Evolutionary conservation across 441 rosid genomes (phyloP).

Genomic region (Pelargonium cotyledonis): DNA sequence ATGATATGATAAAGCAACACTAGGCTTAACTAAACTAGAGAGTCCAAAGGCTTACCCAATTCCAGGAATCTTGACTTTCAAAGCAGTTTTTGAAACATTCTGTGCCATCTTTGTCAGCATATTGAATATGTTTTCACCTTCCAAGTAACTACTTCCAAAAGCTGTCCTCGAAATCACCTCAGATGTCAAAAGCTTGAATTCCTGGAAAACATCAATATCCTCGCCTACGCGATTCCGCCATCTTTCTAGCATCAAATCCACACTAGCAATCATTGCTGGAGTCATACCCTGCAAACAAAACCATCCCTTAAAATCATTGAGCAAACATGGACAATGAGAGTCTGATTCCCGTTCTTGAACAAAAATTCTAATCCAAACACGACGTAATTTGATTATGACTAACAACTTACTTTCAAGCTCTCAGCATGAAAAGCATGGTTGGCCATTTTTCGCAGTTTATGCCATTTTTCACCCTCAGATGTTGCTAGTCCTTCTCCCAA

Average conservation of each 20-base stretch:
- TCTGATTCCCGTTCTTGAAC: no score
- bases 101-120: slow-evolving; percentile 11
- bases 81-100: slow-evolving; percentile 6
- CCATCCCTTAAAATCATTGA: no score
- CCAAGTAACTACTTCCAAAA: slow-evolving; percentile 23
- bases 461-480: background rate
- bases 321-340: no score
- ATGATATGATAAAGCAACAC: background rate
- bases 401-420: background rate
- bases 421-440: slow-evolving; percentile 4
- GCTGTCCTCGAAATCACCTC: slow-evolving; percentile 25
- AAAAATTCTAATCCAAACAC: no score
- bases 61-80: slow-evolving; percentile 12
- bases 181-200: slow-evolving; percentile 15
- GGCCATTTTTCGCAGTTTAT: slow-evolving; percentile 14
- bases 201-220: slow-evolving; percentile 18
- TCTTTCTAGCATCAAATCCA: slow-evolving; percentile 17
- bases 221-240: slow-evolving; percentile 16
- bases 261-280: slow-evolving; percentile 17
- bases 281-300: slow-evolving; percentile 8
- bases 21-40: no score
- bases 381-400: background rate
- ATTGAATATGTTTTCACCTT: slow-evolving; percentile 19
- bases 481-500: background rate
- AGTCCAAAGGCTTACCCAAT: slow-evolving; percentile 14